Conservation (phyloP, 192 early-diverging fungal genomes). For the Backusella morwellensis region DNA sequence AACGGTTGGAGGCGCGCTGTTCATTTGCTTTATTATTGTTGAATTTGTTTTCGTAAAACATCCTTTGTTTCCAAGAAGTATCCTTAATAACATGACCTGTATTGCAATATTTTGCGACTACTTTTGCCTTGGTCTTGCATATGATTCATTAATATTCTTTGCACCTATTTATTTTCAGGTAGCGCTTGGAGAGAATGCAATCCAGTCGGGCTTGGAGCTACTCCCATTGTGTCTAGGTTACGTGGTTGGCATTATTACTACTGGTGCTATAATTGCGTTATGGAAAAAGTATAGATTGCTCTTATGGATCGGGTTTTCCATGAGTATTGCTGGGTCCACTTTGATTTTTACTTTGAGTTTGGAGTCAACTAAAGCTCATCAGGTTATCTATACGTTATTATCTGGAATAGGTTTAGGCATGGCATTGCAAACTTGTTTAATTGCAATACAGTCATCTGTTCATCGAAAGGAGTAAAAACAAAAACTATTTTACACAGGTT, state of each 20-base stretch:
- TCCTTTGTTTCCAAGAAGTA: constrained; percentile 65
- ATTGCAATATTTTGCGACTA: constrained; percentile 39
- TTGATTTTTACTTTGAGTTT: constrained; percentile 54
- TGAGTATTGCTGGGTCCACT: constrained; percentile 59
- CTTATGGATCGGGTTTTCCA: constrained; percentile 58
- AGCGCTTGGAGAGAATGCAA: constrained; percentile 68
- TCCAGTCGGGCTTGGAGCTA: constrained; percentile 64
- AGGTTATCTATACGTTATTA: constrained; percentile 64
- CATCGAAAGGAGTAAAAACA: constrained; percentile 32
- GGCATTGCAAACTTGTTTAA: constrained; percentile 66
- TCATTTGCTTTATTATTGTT: constrained; percentile 53
- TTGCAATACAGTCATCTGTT: constrained; percentile 71
- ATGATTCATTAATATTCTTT: constrained; percentile 58
- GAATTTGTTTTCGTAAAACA: constrained; percentile 58
- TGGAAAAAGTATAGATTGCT: constrained; percentile 60
- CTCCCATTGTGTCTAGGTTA: constrained; percentile 74
- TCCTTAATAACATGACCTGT: constrained; percentile 54
- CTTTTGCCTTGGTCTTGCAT: constrained; percentile 31
- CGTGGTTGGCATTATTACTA: constrained; percentile 58
- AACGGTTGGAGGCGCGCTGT: constrained; percentile 45
- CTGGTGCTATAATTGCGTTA: constrained; percentile 60
- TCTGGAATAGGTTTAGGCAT: constrained; percentile 73
- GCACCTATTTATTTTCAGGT: constrained; percentile 72
- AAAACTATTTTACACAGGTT: background rate
- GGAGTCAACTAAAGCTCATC: constrained; percentile 41